Evolutionary conservation across 306 rosid genomes (phyloP), one percentile per base, ranked within the genome.

Genomic region (Morella rubra): DNA sequence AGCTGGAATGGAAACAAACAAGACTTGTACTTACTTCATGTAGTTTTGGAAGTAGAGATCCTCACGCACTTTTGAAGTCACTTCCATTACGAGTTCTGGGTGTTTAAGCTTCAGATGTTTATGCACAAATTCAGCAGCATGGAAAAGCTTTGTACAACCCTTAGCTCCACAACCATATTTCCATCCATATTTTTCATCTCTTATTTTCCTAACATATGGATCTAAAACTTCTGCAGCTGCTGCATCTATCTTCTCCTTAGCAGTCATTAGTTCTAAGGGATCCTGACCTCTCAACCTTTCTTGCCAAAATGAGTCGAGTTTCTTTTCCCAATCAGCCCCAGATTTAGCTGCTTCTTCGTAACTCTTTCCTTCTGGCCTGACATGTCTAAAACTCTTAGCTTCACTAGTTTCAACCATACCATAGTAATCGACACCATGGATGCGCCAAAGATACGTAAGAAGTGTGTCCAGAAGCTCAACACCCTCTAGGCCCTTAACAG

Each of bases 111-210:
- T 96, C 59, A 96, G 91, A 85, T 96, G 99, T 79, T 96, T 96
- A 77, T 89, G 90, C 78, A 96, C 99, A 88, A 89, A 96, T 80
- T 96, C 99, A 58, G 99, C 78, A 49, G 98, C 99, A 85, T 96
- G 99, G 77, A 96, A 96, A 69, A 96, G 97, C 89, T 96, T 96
- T 14, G 99, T 96, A 90, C 99, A 96, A 50, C 99, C 97, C 89
- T 91, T 96, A 44, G 99, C 99, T 81, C 99, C 99, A 84, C 99
- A 96, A 44, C 99, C 99, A 92, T 92, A 96, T 82, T 96, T 96
- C 99, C 99, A 96, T 73, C 99, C 99, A 85, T 92, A 96, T 81
- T 92, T 96, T 74, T 96, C 99, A 91, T 96, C 99, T 85, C 99
- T 91, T 71, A 96, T 96, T 84, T 96, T 96, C 65, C 99, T 85